Evolutionary conservation across 371 early-diverging fungal species (phyloP).

Genomic region (Actinomortierella ambigua): DNA sequence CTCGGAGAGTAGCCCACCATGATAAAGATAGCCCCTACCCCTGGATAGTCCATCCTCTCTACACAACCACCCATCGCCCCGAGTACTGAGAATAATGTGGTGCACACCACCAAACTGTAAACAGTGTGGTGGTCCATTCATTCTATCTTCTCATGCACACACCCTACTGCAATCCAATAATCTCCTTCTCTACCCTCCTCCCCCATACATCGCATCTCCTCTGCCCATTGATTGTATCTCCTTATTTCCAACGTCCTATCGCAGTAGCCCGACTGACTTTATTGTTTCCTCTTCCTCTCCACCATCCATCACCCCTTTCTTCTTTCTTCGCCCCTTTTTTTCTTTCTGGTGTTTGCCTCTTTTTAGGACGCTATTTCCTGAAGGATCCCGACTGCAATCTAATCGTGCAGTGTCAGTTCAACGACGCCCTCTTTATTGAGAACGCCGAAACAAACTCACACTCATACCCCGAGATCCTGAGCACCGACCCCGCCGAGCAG

Average conservation of each 20-base stretch:
- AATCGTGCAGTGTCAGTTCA: conserved; percentile 44
- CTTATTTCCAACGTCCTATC: too few species aligned
- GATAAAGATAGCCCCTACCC: not conserved
- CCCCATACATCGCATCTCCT: too few species aligned
- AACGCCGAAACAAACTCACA: conserved; percentile 45
- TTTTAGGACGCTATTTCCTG: conserved; percentile 38
- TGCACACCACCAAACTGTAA: too few species aligned
- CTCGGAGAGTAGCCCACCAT: not conserved
- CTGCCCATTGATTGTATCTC: too few species aligned
- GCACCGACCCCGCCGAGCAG: conserved; percentile 49
- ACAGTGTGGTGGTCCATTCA: too few species aligned
- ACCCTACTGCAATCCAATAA: too few species aligned
- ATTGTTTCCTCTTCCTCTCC: not conserved
- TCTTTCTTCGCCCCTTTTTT: not conserved
- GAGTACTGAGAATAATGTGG: too few species aligned
- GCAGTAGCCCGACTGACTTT: too few species aligned
- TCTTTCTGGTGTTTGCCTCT: not conserved
- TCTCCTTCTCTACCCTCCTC: too few species aligned
- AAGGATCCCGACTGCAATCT: conserved; percentile 38
- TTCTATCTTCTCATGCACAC: too few species aligned
- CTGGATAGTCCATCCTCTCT: not conserved
- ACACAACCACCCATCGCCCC: too few species aligned
- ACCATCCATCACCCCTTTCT: not conserved
- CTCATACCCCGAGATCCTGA: conserved; percentile 41
- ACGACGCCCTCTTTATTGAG: conserved; percentile 45